These are phyloP conservation scores for Serendipita sp. DNA, from an alignment of 768 basidiomycete species.

Conservation along the genomic window DNA sequence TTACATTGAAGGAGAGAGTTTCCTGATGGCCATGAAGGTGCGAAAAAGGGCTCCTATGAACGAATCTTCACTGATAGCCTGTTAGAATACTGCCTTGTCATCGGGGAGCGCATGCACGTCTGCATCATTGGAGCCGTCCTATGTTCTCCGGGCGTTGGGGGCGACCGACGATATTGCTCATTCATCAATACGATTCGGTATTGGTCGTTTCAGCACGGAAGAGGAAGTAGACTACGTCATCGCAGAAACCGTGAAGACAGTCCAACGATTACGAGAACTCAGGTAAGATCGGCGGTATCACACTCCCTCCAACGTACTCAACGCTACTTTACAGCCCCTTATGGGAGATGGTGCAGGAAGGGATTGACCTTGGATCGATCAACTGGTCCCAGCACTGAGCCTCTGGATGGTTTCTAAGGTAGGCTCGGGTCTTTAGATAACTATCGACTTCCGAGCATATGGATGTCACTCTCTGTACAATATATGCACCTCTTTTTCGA, in stretches of 20 bases:
- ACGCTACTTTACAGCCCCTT: constrained; percentile 43
- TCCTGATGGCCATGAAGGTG: constrained; percentile 95
- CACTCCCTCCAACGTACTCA: constrained; percentile 8
- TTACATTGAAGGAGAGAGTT: constrained; percentile 92
- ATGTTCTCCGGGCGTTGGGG: constrained; percentile 89
- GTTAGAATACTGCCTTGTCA: constrained; percentile 85
- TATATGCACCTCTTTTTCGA: too few relatives aligned
- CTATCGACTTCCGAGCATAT: too few relatives aligned
- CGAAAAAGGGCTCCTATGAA: constrained; percentile 11
- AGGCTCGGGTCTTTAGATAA: too few relatives aligned
- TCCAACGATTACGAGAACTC: constrained; percentile 83
- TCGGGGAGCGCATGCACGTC: constrained; percentile 98
- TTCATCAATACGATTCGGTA: constrained; percentile 91
- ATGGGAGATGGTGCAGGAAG: constrained; percentile 99
- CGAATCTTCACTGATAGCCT: neutral
- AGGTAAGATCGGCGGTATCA: constrained; percentile 35
- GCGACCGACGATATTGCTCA: constrained; percentile 99
- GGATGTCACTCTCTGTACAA: too few relatives aligned
- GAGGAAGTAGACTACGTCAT: constrained; percentile 93
- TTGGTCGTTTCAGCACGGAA: constrained; percentile 96
- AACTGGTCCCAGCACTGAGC: constrained; percentile 62
- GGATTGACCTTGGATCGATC: constrained; percentile 88
- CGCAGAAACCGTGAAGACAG: constrained; percentile 72
- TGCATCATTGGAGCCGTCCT: constrained; percentile 94
- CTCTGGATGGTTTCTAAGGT: too few relatives aligned